Evolutionary conservation across 2,329 filamentous ascomycete genomes (phyloP).

Genomic region (Hypoxylon sp.): DNA sequence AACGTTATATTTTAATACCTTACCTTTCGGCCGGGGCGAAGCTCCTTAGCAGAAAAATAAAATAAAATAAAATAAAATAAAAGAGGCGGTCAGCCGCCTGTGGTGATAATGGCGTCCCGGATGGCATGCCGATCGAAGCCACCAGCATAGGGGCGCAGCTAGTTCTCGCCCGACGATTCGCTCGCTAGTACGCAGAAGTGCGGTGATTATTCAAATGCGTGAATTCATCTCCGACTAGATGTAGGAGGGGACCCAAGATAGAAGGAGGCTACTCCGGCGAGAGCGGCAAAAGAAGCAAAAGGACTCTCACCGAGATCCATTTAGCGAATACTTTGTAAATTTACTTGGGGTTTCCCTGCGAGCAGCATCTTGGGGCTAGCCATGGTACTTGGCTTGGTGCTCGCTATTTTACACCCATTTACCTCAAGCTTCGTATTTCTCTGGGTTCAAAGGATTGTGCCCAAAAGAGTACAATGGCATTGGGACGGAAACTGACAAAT

Average conservation of each 20-base stretch:
- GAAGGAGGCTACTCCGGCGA: conserved; percentile 26
- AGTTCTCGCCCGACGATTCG: conserved; percentile 24
- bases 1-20: conserved; percentile 12
- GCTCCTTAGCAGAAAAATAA: not conserved
- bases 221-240: conserved; percentile 32
- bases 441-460: conserved; percentile 8
- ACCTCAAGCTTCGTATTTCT: not conserved
- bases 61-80: not conserved
- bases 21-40: conserved; percentile 18
- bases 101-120: conserved; percentile 38
- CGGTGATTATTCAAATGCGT: conserved; percentile 27
- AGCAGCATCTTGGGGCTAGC: conserved; percentile 22
- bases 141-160: conserved; percentile 31
- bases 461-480: conserved; percentile 16
- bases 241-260: conserved; percentile 17
- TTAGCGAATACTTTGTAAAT: conserved; percentile 21
- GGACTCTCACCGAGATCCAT: conserved; percentile 32
- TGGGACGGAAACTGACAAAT: conserved; percentile 11
- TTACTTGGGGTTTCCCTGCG: conserved; percentile 38
- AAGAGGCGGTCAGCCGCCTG: conserved; percentile 35
- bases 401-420: conserved; percentile 18
- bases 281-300: conserved; percentile 41
- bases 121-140: conserved; percentile 43
- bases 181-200: conserved; percentile 16
- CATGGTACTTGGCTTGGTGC: conserved; percentile 20